Conservation (phyloP, 371 early-diverging fungal species). For the Entomophthora muscae region DNA sequence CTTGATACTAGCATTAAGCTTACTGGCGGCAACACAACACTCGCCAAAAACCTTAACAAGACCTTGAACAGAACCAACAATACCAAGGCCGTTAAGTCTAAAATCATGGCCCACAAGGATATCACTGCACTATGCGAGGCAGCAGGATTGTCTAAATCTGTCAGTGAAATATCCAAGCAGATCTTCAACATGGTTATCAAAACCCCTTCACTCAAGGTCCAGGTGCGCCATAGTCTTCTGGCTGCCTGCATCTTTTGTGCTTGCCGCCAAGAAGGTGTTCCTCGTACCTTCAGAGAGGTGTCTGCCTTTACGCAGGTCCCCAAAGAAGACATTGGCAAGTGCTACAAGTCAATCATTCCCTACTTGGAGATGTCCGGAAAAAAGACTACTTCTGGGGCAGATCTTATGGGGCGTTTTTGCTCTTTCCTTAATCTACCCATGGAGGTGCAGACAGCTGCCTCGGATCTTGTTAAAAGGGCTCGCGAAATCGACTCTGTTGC, state of each 20-base stretch:
- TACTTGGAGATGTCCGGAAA: constrained; percentile 16
- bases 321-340: constrained; percentile 79
- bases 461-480: constrained; percentile 50
- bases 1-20: constrained; percentile 81
- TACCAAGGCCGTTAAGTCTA: constrained; percentile 54
- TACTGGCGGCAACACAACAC: constrained; percentile 62
- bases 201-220: constrained; percentile 77
- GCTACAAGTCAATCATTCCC: constrained; percentile 25
- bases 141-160: constrained; percentile 66
- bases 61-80: constrained; percentile 54
- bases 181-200: constrained; percentile 80
- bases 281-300: constrained; percentile 97
- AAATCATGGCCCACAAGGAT: constrained; percentile 81
- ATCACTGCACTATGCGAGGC: constrained; percentile 87
- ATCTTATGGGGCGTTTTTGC: constrained; percentile 76
- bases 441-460: constrained; percentile 50
- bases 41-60: constrained; percentile 52
- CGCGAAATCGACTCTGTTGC: constrained; percentile 64
- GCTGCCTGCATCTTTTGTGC: constrained; percentile 97
- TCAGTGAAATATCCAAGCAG: constrained; percentile 89
- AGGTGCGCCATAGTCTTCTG: constrained; percentile 77
- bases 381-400: constrained; percentile 28
- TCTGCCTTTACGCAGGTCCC: constrained; percentile 85
- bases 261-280: constrained; percentile 79
- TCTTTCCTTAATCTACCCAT: constrained; percentile 52